Evolutionary conservation across 1,139 yeast species (phyloP), one percentile per base, ranked within the genome.

Genomic region (Debaryomyces coudertii): DNA sequence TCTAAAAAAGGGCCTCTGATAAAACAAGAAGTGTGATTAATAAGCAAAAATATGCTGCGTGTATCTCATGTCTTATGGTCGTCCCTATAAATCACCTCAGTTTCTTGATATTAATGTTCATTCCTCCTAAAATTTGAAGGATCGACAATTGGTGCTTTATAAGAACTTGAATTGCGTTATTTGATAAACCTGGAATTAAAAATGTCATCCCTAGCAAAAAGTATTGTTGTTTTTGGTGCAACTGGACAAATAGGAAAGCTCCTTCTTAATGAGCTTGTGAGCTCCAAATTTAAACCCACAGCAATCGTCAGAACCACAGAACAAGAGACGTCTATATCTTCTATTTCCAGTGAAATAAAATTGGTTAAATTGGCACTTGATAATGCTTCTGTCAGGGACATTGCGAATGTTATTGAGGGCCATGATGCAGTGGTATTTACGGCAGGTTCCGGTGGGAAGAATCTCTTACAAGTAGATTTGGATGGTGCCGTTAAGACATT

Each of bases 361-460:
- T 23, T 23, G 5, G 36, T 33, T 14, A 62, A 66, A 25, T 65
- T 82, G 30, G 73, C 71, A 35, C 56, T 77, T 24, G 66, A 71
- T 12, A 64, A 62, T 9, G 63, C 71, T 2, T 54, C 65, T 1
- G 65, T 66, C 2, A 40, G 23, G 12, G 65, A 62, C 8, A 62
- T 71, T 3, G 54, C 63, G 2, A 49, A 59, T 1, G 64, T 65
- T 0, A 60, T 83, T 28, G 59, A 62, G 35, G 85, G 82, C 2
- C 74, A 69, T 38, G 82, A 80, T 55, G 83, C 82, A 5, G 80
- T 83, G 5, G 80, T 84, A 1, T 80, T 83, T 64, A 68, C 79
- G 38, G 88, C 85, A 1, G 89, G 89, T 5, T 80, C 87, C 1
- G 84, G 80, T 5, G 88, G 87, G 1, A 75, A 73, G 46, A 64